A percentile compares a stretch with the other conserved stretches of the same genome.
phyloP scores from a whole-genome alignment of 2,329 filamentous ascomycete genomes.

The Lithohypha guttulata region DNA sequence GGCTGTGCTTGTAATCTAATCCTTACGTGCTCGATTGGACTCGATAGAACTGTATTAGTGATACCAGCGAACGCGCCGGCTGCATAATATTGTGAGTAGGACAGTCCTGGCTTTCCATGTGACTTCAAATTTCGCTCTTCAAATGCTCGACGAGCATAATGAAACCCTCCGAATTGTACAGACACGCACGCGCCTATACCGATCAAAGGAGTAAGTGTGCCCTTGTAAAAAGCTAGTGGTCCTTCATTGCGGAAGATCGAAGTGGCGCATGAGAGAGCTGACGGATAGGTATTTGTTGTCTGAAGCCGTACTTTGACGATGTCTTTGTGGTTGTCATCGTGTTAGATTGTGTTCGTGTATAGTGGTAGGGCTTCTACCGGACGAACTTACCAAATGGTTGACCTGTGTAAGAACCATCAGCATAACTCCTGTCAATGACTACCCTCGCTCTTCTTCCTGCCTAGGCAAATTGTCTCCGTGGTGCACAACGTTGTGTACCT shows the following conservation, averaged over 20 bases:
- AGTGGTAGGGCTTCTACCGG: constrained; percentile 17
- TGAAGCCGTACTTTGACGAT: constrained; percentile 97
- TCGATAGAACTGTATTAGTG: constrained; percentile 77
- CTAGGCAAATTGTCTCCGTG: no score
- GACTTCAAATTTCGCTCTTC: constrained; percentile 55
- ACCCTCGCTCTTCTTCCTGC: no score
- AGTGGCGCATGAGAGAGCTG: constrained; percentile 67
- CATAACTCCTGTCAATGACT: no score
- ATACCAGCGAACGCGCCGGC: constrained; percentile 87
- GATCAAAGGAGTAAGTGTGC: constrained; percentile 84
- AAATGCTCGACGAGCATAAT: constrained; percentile 76
- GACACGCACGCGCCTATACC: constrained; percentile 94
- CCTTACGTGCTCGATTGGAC: constrained; percentile 91
- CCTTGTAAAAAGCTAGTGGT: constrained; percentile 91
- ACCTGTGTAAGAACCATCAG: no score
- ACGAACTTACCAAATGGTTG: constrained; percentile 52
- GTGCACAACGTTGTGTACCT: no score
- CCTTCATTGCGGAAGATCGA: constrained; percentile 85
- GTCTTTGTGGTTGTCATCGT: constrained; percentile 41
- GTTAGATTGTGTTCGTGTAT: constrained; percentile 26
- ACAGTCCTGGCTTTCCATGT: constrained; percentile 41
- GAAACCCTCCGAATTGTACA: constrained; percentile 97
- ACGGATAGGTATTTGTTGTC: constrained; percentile 70
- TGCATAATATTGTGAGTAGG: constrained; percentile 78
- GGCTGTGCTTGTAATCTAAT: constrained; percentile 95